Base-by-base conservation (phyloP, 164 flowering plant species). In the Magnolia sinica region DNA sequence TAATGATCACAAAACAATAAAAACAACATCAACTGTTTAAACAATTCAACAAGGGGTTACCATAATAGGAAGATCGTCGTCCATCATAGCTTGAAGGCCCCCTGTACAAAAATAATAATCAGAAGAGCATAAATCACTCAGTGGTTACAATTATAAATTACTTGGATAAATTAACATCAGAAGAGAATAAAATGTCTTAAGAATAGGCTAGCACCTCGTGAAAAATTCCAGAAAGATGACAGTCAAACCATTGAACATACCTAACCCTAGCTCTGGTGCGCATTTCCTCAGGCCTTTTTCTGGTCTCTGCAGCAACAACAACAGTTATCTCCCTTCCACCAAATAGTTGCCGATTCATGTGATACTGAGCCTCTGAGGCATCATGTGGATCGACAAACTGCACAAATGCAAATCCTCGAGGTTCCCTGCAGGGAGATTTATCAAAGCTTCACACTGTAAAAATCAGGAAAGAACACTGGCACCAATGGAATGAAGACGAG, bases 331-430 rank as follows among this genome's bases (percentile, higher is more conserved):
- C 91, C 79, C 94, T 82, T 22, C 95, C 94, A 80, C 91, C 88
- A 85, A 93, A 90, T 37, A 84, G 77, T 74, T 86, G 86, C 50
- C 97, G 86, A 84, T 93, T 90, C 97, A 93, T 91, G 74, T 87
- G 89, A 78, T 88, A 88, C 67, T 91, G 97, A 79, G 97, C 97
- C 80, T 93, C 94, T 50, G 83, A 61, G 20, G 97, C 94, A 61
- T 90, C 94, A 84, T 82, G 84, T 45, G 90, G 73, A 83, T 93
- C 95, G 72, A 93, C 93, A 88, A 91, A 93, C 88, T 93, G 90
- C 85, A 93, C 95, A 89, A 93, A 93, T n/a, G 95, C 97, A 87
- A 93, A 93, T 2, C 94, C 95, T 22, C 95, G 89, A 64, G 97
- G 95, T 76, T 90, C 92, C 86, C 97, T 93, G 87, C 79, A 86